Base-by-base conservation (phyloP, 257 asterid species). In the Handroanthus guayacan region DNA sequence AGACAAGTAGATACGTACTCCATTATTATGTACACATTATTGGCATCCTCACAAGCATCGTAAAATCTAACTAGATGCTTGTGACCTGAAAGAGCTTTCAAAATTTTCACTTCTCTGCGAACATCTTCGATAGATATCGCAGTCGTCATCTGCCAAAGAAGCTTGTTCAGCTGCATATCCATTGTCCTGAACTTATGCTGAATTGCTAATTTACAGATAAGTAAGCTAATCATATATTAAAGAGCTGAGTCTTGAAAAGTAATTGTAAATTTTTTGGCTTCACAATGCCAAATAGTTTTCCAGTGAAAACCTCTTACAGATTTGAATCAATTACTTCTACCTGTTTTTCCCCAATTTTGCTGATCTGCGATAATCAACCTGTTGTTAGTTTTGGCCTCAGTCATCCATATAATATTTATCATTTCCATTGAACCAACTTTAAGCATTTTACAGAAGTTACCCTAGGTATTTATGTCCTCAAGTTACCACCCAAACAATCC, bases 41-140 rank as follows among this genome's bases (percentile, higher is more conserved):
- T 92, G 82, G 91, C 79, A 81, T 94, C 97, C 88, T 92, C 97
- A 76, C 96, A 92, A 75, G 97, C 96, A 92, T 94, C 99, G 65
- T 90, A 83, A 88, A 83, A 94, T 80, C 89, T 86, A 82, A 92
- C 96, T 55, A 92, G 90, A 86, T 94, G 93, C 80, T 86, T 89
- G 84, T 94, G 97, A 61, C 99, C 97, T 37, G 99, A 88, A 64
- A 94, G 91, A 75, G 95, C 90, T 91, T 86, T 92, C 91, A 94
- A 87, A 72, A 94, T 92, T 84, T 89, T 94, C 83, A 94, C 99
- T 86, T 94, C 99, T 81, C 97, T 81, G 78, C 99, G 91, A 72
- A 94, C 97, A 80, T 94, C 99, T 87, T 94, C 98, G 50, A 94
- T 94, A 51, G 97, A 89, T 73, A 94, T 88, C 51, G 98, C 96